A percentile compares a stretch with the other conserved stretches of the same genome.
Evolutionary conservation across 495 filamentous ascomycete genomes (phyloP).

Genomic region (Penicillium cataractarum): DNA sequence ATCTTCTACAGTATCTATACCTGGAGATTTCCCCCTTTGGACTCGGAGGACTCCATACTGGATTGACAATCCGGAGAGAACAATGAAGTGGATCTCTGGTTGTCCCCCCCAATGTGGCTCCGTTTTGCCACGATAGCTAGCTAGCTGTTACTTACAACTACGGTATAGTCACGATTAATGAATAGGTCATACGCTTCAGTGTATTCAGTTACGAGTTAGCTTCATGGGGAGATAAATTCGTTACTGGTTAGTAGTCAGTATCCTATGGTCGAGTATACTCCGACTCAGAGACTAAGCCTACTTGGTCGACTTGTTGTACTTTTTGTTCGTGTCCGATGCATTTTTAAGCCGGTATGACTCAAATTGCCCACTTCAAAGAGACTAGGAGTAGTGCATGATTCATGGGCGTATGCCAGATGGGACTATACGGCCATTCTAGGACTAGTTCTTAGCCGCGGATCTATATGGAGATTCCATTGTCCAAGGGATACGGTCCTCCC

Average conservation of each 20-base stretch:
- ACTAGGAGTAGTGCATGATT: background rate
- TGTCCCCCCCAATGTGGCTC: background rate
- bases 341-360: background rate
- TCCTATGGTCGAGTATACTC: too few relatives aligned
- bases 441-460: background rate
- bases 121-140: background rate
- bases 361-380: background rate
- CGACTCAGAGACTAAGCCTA: background rate
- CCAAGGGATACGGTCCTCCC: conserved; percentile 14
- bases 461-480: background rate
- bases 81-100: background rate
- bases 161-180: too few relatives aligned
- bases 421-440: background rate
- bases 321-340: background rate
- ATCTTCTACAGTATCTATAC: background rate
- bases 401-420: background rate
- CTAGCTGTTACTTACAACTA: too few relatives aligned
- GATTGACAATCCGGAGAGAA: background rate
- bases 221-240: too few relatives aligned
- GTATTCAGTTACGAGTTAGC: too few relatives aligned
- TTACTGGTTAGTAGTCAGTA: background rate
- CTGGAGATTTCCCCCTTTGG: background rate
- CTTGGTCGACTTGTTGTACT: background rate
- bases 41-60: background rate
- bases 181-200: too few relatives aligned